These are phyloP conservation scores for Fusarium dimerum DNA, from an alignment of 2,329 filamentous ascomycete genomes.

Conservation along the genomic window DNA sequence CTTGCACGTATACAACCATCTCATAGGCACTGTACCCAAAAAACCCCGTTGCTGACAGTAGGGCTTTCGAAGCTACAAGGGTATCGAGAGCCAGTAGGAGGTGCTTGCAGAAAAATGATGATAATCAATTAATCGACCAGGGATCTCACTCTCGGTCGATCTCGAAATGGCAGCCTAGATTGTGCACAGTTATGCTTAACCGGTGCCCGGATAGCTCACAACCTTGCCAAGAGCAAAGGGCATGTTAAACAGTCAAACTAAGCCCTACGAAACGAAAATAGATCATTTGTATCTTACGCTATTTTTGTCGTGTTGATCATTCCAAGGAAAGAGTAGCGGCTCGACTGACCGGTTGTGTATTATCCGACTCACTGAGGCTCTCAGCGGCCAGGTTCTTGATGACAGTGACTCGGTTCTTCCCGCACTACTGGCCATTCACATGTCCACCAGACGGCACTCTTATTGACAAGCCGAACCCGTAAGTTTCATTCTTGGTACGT, in stretches of 20 bases:
- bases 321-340: neutral
- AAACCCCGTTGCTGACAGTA: conserved; percentile 22
- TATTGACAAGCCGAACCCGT: conserved; percentile 7
- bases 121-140: neutral
- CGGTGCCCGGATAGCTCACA: conserved; percentile 9
- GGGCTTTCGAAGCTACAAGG: conserved; percentile 11
- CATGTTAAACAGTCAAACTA: neutral
- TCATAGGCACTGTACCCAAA: conserved; percentile 22
- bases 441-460: conserved; percentile 20
- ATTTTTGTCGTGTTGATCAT: neutral
- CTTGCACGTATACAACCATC: conserved; percentile 12
- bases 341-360: neutral
- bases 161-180: conserved; percentile 4
- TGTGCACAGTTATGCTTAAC: neutral
- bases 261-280: no score
- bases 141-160: neutral
- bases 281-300: neutral
- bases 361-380: neutral
- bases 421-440: conserved; percentile 15
- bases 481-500: conserved; percentile 12
- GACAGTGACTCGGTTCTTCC: neutral
- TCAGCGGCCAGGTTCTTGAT: neutral
- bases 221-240: neutral
- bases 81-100: conserved; percentile 1
- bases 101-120: conserved; percentile 4